These are phyloP conservation scores for Peronospora farinosa DNA, from an alignment of 352 stramenopile genomes.

Conservation along the genomic window DNA sequence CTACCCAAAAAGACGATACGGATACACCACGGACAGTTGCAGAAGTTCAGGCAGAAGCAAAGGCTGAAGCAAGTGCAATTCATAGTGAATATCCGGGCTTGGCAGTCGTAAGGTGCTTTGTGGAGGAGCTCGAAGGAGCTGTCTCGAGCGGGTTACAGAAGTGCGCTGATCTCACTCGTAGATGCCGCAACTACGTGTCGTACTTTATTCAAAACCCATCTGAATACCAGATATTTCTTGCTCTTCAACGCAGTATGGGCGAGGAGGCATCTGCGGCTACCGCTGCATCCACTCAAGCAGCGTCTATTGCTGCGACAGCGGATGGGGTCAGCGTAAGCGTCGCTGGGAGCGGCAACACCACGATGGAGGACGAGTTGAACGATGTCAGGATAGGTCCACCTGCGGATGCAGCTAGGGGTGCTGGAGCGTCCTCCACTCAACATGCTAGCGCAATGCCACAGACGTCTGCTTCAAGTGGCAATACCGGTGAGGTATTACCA, in stretches of 20 bases:
- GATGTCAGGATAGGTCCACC: conserved; percentile 14
- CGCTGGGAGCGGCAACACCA: conserved; percentile 12
- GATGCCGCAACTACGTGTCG: conserved; percentile 72
- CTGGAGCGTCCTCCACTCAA: conserved; percentile 7
- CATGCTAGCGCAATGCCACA: conserved; percentile 1
- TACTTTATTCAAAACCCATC: conserved; percentile 82
- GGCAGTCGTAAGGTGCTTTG: conserved; percentile 63
- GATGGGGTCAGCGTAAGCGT: conserved; percentile 30
- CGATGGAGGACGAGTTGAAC: conserved; percentile 18
- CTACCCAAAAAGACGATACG: conserved; percentile 12
- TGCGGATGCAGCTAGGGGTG: conserved; percentile 7
- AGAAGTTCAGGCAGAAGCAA: conserved; percentile 20
- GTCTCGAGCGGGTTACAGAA: conserved; percentile 51
- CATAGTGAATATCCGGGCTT: conserved; percentile 63
- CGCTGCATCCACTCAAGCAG: conserved; percentile 15
- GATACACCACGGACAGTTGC: conserved; percentile 21
- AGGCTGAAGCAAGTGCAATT: conserved; percentile 34
- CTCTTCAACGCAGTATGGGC: conserved; percentile 55
- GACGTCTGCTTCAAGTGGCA: conserved; percentile 5
- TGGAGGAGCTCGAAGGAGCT: conserved; percentile 50
- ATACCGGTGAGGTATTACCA: conserved; percentile 32
- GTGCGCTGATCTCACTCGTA: conserved; percentile 50
- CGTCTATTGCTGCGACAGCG: conserved; percentile 20
- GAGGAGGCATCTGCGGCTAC: conserved; percentile 33
- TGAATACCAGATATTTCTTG: conserved; percentile 78